Evolutionary conservation across 257 asterid species (phyloP), one percentile per base, ranked within the genome.

Genomic region (Cinchona pubescens): DNA sequence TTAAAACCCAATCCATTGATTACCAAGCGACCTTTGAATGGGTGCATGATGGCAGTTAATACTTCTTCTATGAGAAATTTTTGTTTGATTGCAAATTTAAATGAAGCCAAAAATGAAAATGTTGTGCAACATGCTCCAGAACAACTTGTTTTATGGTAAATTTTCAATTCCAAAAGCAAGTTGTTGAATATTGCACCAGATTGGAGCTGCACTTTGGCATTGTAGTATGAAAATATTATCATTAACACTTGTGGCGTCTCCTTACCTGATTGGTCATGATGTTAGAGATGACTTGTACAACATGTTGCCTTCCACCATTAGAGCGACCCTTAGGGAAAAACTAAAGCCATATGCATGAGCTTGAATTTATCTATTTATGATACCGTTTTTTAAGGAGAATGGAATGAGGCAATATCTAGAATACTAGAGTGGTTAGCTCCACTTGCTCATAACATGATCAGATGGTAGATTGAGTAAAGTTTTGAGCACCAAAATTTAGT

Each of bases 401-500:
- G 98, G 98, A 91, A 83, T 6, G 89, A 89, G 40, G 97, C 90
- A 3, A 91, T 93, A 85, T 58, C 79, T 53, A 86, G 75, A 64
- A 88, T 86, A 7, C 89, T 93, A 9, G 96, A 88, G 46, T 93
- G 98, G 97, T 81, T 93, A 35, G 89, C 96, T 35, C 98, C 98
- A 1, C 91, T 93, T 30, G 98, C 98, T 70, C 97, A 93, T 76
- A 89, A 87, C 87, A 93, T 89, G 89, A 86, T 93, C 62, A 88
- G 94, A 73, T 93, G 98, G 98, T 97, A 93, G 78, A 88, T 97
- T 0, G 98, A 93, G 73, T 76, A 97, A 75, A 93, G 95, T 79
- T 87, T 91, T 58, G 98, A 93, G 79, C 97, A 93, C 80, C 98
- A 88, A 75, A 88, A 72, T 81, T 67, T 87, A 73, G 90, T 85